Evolutionary conservation across 495 filamentous ascomycete species (phyloP).

Genomic region (Neurospora sp.): DNA sequence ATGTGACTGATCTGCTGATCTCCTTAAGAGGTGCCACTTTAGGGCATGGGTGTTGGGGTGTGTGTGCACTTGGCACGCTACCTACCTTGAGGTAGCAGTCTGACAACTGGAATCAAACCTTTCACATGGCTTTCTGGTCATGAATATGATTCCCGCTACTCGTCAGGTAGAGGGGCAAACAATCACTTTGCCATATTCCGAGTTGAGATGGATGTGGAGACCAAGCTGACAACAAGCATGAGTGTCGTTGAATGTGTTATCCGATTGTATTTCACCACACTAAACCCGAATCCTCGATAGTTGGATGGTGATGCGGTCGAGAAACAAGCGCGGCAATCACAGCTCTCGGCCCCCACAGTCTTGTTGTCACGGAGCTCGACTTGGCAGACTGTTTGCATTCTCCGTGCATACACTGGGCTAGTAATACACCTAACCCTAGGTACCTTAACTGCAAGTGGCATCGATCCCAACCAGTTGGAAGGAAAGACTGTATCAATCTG

Average conservation of each 20-base stretch:
- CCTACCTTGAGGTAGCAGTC: neutral
- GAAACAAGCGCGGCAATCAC: neutral
- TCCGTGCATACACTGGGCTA: neutral
- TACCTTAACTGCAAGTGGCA: neutral
- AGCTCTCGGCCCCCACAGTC: neutral
- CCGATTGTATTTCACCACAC: neutral
- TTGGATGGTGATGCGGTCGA: neutral
- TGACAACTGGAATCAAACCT: neutral
- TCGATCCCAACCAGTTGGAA: neutral
- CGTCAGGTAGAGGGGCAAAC: neutral
- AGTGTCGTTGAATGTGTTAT: neutral
- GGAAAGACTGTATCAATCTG: neutral
- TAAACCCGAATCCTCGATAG: neutral
- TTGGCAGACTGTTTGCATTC: neutral
- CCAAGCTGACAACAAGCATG: neutral
- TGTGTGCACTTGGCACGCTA: neutral
- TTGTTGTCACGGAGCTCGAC: neutral
- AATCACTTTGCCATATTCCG: neutral
- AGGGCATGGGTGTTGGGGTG: neutral
- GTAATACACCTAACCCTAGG: neutral
- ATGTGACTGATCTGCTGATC: neutral
- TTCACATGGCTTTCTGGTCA: neutral
- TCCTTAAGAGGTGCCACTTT: neutral
- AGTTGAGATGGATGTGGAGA: neutral
- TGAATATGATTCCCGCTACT: neutral